These are phyloP conservation scores for Pelargonium fulgidum DNA, from an alignment of 441 rosid species.

Conservation along the genomic window DNA sequence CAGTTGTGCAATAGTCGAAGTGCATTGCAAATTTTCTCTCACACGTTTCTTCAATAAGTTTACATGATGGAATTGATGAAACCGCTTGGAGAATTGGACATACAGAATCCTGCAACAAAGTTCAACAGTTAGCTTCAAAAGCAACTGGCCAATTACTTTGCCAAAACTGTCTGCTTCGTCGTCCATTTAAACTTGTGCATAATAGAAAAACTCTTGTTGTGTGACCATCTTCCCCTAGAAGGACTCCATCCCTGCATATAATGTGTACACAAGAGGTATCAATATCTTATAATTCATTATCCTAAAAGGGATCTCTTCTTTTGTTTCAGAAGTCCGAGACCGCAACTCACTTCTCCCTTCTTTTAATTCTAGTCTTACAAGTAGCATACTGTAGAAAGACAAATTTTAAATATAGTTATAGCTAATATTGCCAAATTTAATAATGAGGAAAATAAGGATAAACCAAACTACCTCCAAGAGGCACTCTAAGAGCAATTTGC, in stretches of 20 bases:
- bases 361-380: conserved; percentile 46
- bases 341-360: conserved; percentile 58
- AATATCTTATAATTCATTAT: conserved; percentile 60
- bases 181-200: conserved; percentile 88
- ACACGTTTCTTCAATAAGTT: conserved; percentile 82
- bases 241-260: conserved; percentile 98
- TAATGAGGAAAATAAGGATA: conserved; percentile 20
- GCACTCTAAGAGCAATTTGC: conserved; percentile 80
- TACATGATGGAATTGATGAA: conserved; percentile 76
- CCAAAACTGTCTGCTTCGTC: conserved; percentile 89
- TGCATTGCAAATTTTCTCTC: conserved; percentile 80
- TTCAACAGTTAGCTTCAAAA: conserved; percentile 62
- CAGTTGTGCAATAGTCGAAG: conserved; percentile 87
- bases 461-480: conserved; percentile 72
- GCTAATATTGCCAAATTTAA: conserved; percentile 15
- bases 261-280: conserved; percentile 81
- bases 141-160: conserved; percentile 42
- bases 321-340: conserved; percentile 64
- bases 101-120: conserved; percentile 97
- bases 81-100: conserved; percentile 79
- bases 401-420: conserved; percentile 24
- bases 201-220: conserved; percentile 80
- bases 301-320: conserved; percentile 54
- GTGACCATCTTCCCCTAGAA: conserved; percentile 82
- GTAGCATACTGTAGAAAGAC: conserved; percentile 38